Conservation (phyloP, 2,329 filamentous ascomycete species). For the Colletotrichum somersetense region DNA sequence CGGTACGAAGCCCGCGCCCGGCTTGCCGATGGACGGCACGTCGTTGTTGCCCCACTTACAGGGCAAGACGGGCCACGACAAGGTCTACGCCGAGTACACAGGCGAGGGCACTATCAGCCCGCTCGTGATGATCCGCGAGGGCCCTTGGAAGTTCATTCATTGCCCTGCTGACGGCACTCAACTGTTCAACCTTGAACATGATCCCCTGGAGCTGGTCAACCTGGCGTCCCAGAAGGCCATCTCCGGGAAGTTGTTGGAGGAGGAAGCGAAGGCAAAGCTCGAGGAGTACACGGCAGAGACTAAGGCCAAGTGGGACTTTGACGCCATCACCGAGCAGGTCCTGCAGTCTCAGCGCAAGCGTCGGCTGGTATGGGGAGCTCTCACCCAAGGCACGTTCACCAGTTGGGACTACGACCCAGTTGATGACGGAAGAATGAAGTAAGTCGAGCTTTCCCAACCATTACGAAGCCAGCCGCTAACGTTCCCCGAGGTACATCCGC, state of each 20-base stretch:
- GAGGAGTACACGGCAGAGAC: constrained; percentile 81
- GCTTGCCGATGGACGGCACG: constrained; percentile 86
- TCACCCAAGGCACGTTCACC: constrained; percentile 81
- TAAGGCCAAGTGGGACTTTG: constrained; percentile 82
- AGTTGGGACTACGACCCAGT: constrained; percentile 88
- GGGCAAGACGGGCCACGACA: constrained; percentile 78
- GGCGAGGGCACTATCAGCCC: constrained; percentile 91
- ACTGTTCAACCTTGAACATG: constrained; percentile 82
- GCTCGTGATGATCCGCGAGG: constrained; percentile 93
- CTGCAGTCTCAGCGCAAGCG: constrained; percentile 83
- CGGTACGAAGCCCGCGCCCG: constrained; percentile 75
- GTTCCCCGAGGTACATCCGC: constrained; percentile 78
- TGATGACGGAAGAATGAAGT: constrained; percentile 77
- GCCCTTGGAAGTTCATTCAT: constrained; percentile 90
- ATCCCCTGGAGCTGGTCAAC: constrained; percentile 84
- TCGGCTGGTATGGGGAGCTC: constrained; percentile 81
- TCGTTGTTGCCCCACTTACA: constrained; percentile 85
- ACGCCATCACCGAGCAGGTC: constrained; percentile 80
- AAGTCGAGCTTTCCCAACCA: constrained; percentile 48
- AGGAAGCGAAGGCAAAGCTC: constrained; percentile 64
- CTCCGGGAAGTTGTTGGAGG: constrained; percentile 53
- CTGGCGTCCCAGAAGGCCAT: constrained; percentile 63
- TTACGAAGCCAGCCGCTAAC: constrained; percentile 53
- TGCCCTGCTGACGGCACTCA: constrained; percentile 87
- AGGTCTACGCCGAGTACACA: constrained; percentile 95